Percentiles rank a stretch among this genome's conserved stretches.
These are phyloP conservation scores for Acacia confusa DNA, from an alignment of 306 rosid genomes.

Conservation along the genomic window DNA sequence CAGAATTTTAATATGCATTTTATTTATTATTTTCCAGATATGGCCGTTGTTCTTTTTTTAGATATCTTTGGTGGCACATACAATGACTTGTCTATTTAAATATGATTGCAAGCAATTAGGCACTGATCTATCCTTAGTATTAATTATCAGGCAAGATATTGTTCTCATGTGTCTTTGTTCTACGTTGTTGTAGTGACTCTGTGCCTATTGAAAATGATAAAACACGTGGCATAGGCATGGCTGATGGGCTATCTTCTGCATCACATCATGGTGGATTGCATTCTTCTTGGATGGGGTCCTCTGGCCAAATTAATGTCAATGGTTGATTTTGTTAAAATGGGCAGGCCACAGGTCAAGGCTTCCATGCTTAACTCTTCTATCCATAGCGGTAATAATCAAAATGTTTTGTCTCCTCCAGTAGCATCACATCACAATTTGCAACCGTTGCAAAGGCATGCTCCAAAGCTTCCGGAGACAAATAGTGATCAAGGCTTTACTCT, in stretches of 20 bases:
- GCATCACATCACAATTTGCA: constrained; percentile 43
- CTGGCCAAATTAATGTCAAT: constrained; percentile 85
- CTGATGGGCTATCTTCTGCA: constrained; percentile 58
- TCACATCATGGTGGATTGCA: constrained; percentile 64
- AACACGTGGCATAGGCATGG: constrained; percentile 34
- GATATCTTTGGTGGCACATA: constrained; percentile 8
- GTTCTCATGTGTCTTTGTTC: constrained; percentile 26
- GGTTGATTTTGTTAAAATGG: constrained; percentile 74
- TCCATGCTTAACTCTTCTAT: constrained; percentile 49
- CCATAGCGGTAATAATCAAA: constrained; percentile 48
- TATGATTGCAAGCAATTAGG: background rate
- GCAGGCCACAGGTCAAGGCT: constrained; percentile 68
- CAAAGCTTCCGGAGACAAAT: constrained; percentile 49
- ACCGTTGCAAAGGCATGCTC: constrained; percentile 53
- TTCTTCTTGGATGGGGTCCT: constrained; percentile 69
- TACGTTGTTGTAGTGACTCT: constrained; percentile 59
- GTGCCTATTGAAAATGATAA: constrained; percentile 55
- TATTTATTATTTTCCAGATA: background rate
- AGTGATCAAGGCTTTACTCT: constrained; percentile 40
- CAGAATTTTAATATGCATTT: background rate
- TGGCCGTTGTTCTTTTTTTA: constrained; percentile 1
- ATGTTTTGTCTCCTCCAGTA: constrained; percentile 43
- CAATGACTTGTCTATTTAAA: background rate
- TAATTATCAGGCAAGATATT: background rate
- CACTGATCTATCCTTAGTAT: background rate